Base-by-base conservation (phyloP, 139 green algal genomes). In the Zygnema circumcarinatum region DNA sequence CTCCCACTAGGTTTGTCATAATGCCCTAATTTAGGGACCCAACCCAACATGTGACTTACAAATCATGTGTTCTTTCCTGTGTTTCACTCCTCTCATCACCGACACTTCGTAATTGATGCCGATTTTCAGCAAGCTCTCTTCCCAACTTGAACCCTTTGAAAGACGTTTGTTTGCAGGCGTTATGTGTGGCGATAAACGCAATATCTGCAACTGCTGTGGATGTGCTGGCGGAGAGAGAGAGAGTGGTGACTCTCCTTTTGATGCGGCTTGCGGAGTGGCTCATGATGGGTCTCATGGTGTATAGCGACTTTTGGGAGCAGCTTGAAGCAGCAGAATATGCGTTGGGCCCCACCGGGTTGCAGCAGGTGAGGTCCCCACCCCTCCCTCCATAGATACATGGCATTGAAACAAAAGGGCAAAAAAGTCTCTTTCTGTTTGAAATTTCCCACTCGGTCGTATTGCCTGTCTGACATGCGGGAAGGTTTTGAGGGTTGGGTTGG, bases 231-330 rank as follows among this genome's bases (percentile, higher is more conserved):
- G 67, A 29, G 38, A 35, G 79, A 1, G 80, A 89, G 31, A 47
- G 79, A 1, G 79, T 83, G n/a, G 79, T 89, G 0, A 88, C 41
- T 52, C 62, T 90, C 76, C 78, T 90, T 32, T 39, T 90, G 54
- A 90, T 90, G 85, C 85, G 85, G 20, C 67, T 90, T 0, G 67
- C 85, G 0, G 85, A 90, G 62, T 67, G n/a, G 38, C 78, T 90
- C 31, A 73, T 88, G 80, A 62, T 53, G n/a, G 79, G 38, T 25
- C 85, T 90, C 52, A 90, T 81, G 80, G 32, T 32, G 2, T 56
- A 89, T 67, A 31, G 11, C 39, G 35, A 25, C 39, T 90, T 90
- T 40, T 90, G 85, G 85, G 79, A 80, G 33, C 54, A 72, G 56
- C 29, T 90, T 0, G 80, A 90, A 29, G 20, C n/a, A 21, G 76